Evolutionary conservation across 1,284 basidiomycete genomes (phyloP).

Genomic region (Fistulinella cinereoalba): DNA sequence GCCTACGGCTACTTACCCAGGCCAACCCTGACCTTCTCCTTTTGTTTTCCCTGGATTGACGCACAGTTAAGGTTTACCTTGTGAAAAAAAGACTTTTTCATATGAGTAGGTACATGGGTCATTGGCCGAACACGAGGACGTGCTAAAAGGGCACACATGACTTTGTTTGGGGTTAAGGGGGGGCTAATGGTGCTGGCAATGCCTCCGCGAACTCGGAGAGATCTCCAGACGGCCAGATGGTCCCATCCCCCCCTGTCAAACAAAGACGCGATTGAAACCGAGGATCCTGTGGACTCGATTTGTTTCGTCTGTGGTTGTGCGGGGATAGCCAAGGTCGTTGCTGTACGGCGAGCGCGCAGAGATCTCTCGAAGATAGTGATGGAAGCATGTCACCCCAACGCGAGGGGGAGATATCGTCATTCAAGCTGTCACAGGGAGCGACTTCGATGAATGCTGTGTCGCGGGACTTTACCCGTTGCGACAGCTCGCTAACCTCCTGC

Average conservation of each 20-base stretch:
- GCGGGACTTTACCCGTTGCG: neutral
- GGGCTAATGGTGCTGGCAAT: slow-evolving; percentile 5
- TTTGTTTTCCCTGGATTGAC: slow-evolving; percentile 15
- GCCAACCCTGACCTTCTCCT: slow-evolving; percentile 6
- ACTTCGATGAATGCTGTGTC: neutral
- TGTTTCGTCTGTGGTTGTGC: no score
- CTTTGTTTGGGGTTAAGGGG: slow-evolving; percentile 26
- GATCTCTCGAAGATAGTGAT: no score
- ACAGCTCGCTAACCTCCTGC: neutral
- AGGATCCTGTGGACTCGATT: no score
- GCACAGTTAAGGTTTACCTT: slow-evolving; percentile 22
- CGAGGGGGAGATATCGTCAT: neutral
- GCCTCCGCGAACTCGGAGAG: no score
- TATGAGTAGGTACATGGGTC: slow-evolving; percentile 7
- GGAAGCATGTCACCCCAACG: neutral
- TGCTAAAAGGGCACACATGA: slow-evolving; percentile 28
- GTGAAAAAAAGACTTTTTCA: slow-evolving; percentile 7
- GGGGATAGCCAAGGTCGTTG: neutral
- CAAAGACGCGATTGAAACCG: no score
- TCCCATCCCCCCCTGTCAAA: no score
- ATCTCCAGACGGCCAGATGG: no score
- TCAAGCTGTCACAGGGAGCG: neutral
- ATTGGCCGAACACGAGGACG: slow-evolving; percentile 23
- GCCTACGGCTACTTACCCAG: no score
- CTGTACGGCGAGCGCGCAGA: neutral